Percentiles rank a stretch among this genome's conserved stretches.
These are phyloP conservation scores for Acrocalymma vagum DNA, from an alignment of 2,329 filamentous ascomycete species.

Conservation along the genomic window DNA sequence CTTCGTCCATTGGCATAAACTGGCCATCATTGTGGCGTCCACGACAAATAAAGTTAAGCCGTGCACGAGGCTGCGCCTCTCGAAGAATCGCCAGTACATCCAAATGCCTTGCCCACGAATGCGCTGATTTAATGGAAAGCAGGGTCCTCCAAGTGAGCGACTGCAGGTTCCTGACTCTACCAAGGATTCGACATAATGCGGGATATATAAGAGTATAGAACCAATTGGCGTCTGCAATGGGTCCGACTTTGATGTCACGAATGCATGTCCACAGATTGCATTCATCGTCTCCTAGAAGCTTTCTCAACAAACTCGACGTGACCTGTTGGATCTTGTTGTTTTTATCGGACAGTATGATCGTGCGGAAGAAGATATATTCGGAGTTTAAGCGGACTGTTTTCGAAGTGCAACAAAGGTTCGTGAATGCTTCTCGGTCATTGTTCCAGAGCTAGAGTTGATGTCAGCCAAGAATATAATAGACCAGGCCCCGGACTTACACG, in stretches of 20 bases:
- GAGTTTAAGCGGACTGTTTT: too few species aligned
- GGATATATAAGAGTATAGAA: slow-evolving; percentile 1
- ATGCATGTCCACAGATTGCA: slow-evolving; percentile 4
- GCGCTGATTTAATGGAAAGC: slow-evolving; percentile 1
- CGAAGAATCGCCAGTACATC: neutral
- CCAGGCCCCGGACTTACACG: too few species aligned
- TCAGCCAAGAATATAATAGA: too few species aligned
- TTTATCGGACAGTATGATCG: too few species aligned
- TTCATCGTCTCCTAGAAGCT: neutral
- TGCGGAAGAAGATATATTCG: too few species aligned
- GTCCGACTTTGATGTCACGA: slow-evolving; percentile 4
- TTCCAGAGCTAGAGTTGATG: too few species aligned
- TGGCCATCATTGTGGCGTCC: neutral
- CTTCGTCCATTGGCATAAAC: neutral
- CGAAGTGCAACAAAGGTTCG: too few species aligned
- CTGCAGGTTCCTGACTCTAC: neutral
- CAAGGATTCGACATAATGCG: neutral
- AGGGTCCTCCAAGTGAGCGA: slow-evolving; percentile 1
- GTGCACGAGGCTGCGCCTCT: neutral
- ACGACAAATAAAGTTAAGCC: neutral
- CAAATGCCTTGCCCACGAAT: neutral
- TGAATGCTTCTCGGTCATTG: too few species aligned
- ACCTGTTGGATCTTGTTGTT: too few species aligned
- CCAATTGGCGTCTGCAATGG: slow-evolving; percentile 1
- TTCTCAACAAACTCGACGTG: neutral